phyloP scores from a whole-genome alignment of 805 yeast genomes.

The Geotrichum ghanense region DNA sequence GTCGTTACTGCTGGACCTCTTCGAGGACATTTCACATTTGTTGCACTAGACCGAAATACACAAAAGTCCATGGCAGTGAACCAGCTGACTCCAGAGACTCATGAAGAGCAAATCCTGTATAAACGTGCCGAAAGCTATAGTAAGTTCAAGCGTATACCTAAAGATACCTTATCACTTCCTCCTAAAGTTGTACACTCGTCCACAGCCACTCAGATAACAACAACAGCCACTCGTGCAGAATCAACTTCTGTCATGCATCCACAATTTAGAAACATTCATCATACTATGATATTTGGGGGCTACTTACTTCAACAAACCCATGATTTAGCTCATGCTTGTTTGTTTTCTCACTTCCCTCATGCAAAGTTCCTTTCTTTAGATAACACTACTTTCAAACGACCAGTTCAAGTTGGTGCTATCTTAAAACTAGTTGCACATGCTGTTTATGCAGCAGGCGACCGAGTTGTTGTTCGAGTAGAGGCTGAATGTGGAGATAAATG shows the following conservation, averaged over 20 bases:
- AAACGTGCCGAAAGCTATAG: not conserved
- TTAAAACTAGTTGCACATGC: not conserved
- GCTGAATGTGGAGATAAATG: conserved; percentile 1
- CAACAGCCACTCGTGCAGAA: not conserved
- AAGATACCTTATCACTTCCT: not conserved
- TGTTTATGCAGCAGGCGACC: not conserved
- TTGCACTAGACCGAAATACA: not conserved
- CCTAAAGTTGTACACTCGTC: not conserved
- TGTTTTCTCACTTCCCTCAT: not conserved
- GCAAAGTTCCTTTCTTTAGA: not conserved
- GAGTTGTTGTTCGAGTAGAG: not conserved
- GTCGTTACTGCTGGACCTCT: not conserved
- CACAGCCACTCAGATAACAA: not conserved
- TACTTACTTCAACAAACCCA: not conserved
- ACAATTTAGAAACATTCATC: not conserved
- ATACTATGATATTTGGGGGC: not conserved
- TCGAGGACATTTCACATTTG: not conserved
- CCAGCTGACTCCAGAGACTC: not conserved
- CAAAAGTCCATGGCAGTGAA: not conserved
- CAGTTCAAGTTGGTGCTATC: not conserved
- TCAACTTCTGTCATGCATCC: not conserved
- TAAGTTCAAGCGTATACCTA: not conserved
- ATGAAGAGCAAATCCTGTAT: not conserved
- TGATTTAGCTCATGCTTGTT: not conserved
- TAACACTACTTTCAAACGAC: not conserved